Conservation (phyloP, 2,329 filamentous ascomycete species). For the Curvularia lunata region DNA sequence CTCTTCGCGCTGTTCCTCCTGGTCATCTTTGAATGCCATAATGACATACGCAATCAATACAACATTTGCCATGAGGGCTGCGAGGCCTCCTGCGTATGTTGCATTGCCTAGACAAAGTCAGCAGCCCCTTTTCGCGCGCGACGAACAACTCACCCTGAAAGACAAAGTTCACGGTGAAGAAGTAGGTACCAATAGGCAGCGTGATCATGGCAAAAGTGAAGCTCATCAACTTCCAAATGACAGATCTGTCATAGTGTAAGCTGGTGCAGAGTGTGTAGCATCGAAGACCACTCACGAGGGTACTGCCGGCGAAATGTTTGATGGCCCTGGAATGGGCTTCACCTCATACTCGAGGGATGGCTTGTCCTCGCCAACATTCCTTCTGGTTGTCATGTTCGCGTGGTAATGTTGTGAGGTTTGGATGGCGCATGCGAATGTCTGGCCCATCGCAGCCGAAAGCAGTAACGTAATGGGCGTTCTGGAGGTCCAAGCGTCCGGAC, state of each 20-base stretch:
- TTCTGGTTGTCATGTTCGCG: slow-evolving; percentile 69
- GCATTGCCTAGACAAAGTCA: slow-evolving; percentile 71
- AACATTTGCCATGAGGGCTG: slow-evolving; percentile 88
- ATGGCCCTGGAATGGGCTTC: slow-evolving; percentile 56
- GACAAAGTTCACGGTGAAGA: slow-evolving; percentile 74
- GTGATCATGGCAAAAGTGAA: slow-evolving; percentile 94
- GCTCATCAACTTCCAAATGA: slow-evolving; percentile 86
- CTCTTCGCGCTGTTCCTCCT: slow-evolving; percentile 56
- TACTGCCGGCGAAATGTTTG: slow-evolving; percentile 81
- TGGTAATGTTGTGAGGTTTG: slow-evolving; percentile 3
- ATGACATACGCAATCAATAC: slow-evolving; percentile 90
- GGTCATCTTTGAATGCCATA: slow-evolving; percentile 89
- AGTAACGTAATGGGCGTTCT: slow-evolving; percentile 24
- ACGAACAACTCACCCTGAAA: slow-evolving; percentile 69
- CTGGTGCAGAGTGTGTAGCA: not conserved
- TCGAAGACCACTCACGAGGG: slow-evolving; percentile 67
- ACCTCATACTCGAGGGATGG: slow-evolving; percentile 60
- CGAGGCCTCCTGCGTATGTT: slow-evolving; percentile 82
- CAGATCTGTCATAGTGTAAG: slow-evolving; percentile 62
- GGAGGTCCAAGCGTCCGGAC: slow-evolving; percentile 21
- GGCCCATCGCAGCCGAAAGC: slow-evolving; percentile 11
- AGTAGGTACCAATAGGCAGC: slow-evolving; percentile 87
- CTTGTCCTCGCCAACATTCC: slow-evolving; percentile 71
- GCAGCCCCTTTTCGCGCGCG: slow-evolving; percentile 1
- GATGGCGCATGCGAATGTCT: slow-evolving; percentile 7